A percentile compares a stretch with the other conserved stretches of the same genome.
Evolutionary conservation across 1,139 yeast species (phyloP).

Genomic region (Wickerhamomyces sp.): DNA sequence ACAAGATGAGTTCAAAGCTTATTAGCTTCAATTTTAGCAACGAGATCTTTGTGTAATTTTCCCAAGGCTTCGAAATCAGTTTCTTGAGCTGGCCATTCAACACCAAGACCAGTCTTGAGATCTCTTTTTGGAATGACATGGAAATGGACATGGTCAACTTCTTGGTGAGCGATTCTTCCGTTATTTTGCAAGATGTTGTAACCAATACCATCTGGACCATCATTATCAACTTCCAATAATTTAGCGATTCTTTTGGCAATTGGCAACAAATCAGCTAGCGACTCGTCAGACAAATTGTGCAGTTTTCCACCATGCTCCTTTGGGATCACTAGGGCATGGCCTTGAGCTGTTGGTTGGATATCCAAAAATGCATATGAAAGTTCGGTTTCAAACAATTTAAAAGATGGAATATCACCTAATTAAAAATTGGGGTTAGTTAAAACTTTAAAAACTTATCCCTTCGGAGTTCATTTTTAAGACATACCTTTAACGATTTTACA

Average conservation of each 20-base stretch:
- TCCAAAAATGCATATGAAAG: conserved; percentile 81
- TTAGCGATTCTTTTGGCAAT: conserved; percentile 79
- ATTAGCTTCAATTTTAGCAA: conserved; percentile 42
- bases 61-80: conserved; percentile 71
- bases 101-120: conserved; percentile 64
- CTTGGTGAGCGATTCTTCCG: conserved; percentile 91
- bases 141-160: conserved; percentile 93
- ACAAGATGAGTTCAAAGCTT: conserved; percentile 4
- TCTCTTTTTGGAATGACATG: conserved; percentile 89
- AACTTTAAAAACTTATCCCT: background rate
- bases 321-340: conserved; percentile 86
- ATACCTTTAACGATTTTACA: conserved; percentile 85
- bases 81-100: conserved; percentile 89
- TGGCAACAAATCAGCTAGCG: conserved; percentile 78
- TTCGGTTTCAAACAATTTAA: conserved; percentile 81
- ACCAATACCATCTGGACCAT: conserved; percentile 68
- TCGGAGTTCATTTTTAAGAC: conserved; percentile 13
- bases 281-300: conserved; percentile 89
- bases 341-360: conserved; percentile 85
- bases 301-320: conserved; percentile 89
- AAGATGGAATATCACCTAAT: conserved; percentile 81
- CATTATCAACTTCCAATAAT: conserved; percentile 58
- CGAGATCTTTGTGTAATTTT: conserved; percentile 57
- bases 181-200: conserved; percentile 90
- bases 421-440: background rate